phyloP scores from a whole-genome alignment of 768 basidiomycete species.

The Aureoboletus auriporus region DNA sequence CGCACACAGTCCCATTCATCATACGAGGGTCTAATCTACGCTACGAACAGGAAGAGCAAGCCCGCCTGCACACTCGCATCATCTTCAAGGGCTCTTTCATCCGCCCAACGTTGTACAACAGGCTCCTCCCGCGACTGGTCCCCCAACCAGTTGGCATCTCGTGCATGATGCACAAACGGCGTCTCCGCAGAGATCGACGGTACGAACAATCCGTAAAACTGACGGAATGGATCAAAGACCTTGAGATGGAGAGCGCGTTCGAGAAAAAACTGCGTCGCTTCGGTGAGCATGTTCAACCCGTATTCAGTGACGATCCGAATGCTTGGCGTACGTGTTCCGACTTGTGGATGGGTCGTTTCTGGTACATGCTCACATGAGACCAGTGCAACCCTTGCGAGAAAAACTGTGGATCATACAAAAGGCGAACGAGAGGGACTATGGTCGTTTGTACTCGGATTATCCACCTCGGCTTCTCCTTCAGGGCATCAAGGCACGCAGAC shows the following conservation, averaged over 20 bases:
- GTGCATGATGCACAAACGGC: conserved; percentile 60
- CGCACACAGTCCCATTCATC: background rate
- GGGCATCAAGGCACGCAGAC: conserved; percentile 53
- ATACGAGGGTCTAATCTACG: background rate
- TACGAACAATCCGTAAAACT: conserved; percentile 33
- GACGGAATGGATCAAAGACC: conserved; percentile 30
- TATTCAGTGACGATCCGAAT: conserved; percentile 18
- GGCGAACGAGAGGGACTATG: conserved; percentile 37
- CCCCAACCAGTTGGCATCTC: conserved; percentile 75
- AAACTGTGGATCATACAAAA: conserved; percentile 29
- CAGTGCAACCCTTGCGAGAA: conserved; percentile 38
- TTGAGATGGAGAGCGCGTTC: conserved; percentile 36
- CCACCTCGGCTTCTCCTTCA: conserved; percentile 45
- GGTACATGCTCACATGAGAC: conserved; percentile 2
- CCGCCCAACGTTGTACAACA: conserved; percentile 59
- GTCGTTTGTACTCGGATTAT: conserved; percentile 41
- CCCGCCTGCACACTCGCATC: conserved; percentile 52
- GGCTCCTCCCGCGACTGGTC: conserved; percentile 72
- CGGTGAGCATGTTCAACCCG: conserved; percentile 22
- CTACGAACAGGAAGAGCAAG: conserved; percentile 50
- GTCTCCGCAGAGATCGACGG: conserved; percentile 42
- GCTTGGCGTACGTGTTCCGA: conserved; percentile 20
- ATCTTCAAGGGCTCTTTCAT: conserved; percentile 70
- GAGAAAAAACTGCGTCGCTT: conserved; percentile 28
- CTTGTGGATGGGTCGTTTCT: background rate